These are phyloP conservation scores for Mycothermus thermophilus DNA, from an alignment of 495 filamentous ascomycete genomes.

Conservation along the genomic window DNA sequence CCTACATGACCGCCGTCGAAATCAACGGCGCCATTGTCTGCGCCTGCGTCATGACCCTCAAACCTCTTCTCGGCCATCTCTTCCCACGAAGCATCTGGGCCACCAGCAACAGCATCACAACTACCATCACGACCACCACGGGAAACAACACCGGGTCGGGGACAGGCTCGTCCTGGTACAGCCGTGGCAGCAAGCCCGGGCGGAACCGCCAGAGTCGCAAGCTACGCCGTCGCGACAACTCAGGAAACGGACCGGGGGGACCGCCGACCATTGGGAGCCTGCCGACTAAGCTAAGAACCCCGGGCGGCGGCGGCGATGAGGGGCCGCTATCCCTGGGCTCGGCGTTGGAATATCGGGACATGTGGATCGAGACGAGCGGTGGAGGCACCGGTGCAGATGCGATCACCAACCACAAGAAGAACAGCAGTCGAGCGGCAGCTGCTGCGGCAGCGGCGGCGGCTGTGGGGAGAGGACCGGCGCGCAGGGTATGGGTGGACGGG, in stretches of 20 bases:
- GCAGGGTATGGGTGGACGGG: slow-evolving; percentile 1
- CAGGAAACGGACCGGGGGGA: background rate
- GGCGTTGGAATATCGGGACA: slow-evolving; percentile 2
- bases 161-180: no score
- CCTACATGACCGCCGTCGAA: slow-evolving; percentile 35
- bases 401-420: no score
- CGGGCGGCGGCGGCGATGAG: slow-evolving; percentile 1
- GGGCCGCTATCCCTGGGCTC: no score
- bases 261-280: slow-evolving; percentile 17
- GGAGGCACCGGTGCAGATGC: background rate
- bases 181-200: no score
- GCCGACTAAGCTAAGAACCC: slow-evolving; percentile 7
- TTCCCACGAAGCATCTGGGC: slow-evolving; percentile 21
- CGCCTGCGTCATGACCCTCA: slow-evolving; percentile 26
- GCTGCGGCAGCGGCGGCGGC: no score
- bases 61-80: slow-evolving; percentile 15
- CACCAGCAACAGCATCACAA: background rate
- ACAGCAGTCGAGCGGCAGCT: no score
- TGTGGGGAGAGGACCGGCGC: no score
- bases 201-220: no score
- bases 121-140: no score
- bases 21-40: slow-evolving; percentile 29
- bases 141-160: no score
- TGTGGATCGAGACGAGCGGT: slow-evolving; percentile 2
- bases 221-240: no score